These are phyloP conservation scores for Saprolegnia diclina DNA, from an alignment of 352 stramenopile species.

Conservation along the genomic window DNA sequence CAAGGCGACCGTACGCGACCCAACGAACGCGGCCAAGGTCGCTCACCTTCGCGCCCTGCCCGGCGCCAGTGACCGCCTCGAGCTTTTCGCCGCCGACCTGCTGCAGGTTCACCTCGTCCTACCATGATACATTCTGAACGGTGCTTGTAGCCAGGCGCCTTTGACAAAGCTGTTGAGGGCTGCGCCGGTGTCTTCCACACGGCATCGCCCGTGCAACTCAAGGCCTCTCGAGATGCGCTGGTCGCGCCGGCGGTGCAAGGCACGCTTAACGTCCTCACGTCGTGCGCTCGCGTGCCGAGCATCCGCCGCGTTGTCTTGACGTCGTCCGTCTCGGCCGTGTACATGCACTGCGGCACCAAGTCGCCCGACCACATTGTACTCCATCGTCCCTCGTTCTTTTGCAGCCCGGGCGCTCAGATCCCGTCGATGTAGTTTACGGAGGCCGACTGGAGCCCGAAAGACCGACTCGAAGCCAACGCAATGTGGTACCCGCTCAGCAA, in stretches of 20 bases:
- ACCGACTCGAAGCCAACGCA: conserved; percentile 13
- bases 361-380: conserved; percentile 15
- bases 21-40: conserved; percentile 12
- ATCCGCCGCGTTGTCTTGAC: conserved; percentile 33
- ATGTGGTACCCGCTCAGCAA: conserved; percentile 33
- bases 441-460: conserved; percentile 31
- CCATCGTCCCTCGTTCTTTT: too few species aligned
- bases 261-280: conserved; percentile 31
- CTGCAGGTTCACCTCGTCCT: conserved; percentile 8
- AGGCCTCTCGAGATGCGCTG: conserved; percentile 9
- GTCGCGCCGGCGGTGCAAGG: conserved; percentile 30
- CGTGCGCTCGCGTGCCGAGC: conserved; percentile 22
- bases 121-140: not conserved
- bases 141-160: conserved; percentile 26
- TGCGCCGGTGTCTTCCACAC: conserved; percentile 34
- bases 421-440: conserved; percentile 27
- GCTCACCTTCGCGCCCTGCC: conserved; percentile 26
- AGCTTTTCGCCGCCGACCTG: conserved; percentile 34
- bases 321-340: conserved; percentile 29
- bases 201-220: conserved; percentile 34
- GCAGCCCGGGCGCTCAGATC: too few species aligned
- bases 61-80: conserved; percentile 26
- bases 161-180: conserved; percentile 31
- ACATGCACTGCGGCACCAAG: conserved; percentile 20
- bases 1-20: conserved; percentile 24